Evolutionary conservation across 805 yeast genomes (phyloP), one percentile per base, ranked within the genome.

Genomic region (Lipomyces chichibuensis): DNA sequence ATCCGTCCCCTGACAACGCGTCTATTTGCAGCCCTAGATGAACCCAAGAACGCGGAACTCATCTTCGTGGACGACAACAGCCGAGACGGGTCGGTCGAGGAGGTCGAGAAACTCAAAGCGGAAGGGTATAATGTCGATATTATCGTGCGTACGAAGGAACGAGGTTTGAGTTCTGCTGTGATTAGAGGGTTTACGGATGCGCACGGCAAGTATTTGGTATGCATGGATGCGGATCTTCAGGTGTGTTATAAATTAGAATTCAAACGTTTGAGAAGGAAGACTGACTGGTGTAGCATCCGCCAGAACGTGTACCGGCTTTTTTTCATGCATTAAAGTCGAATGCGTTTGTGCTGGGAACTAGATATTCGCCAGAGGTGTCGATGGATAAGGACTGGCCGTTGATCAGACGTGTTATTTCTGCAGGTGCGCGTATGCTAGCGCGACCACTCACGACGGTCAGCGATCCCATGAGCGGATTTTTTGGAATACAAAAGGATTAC

Each of bases 321-420:
- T 76, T 83, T 57, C 78, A 80, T 60, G 74, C 80, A 8, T 73
- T 83, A 68, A 79, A 77, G 73, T 74, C 74, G 6, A 79, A 79
- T 66, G 81, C 85, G 33, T 83, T 83, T 63, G 84, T 79, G 27
- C 75, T 82, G 61, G 86, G 86, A 65, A 83, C 86, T 46, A 79
- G 86, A 75, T 83, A 83, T 65, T 85, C 85, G n/a, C 83, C 83
- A 52, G 85, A 85, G 69, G 85, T 83, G 57, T 85, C 84, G 67
- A 83, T 83, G 64, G 86, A 83, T 71, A 82, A 83, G 73, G 84
- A 83, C 71, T 83, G 86, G 86, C 85, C 85, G 43, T 71, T 83
- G 63, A 80, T 82, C 76, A 80, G 86, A 69, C 80, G 85, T 72
- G 80, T 83, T 46, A 82, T 83, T 63, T 80, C 83, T 46, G 77